Evolutionary conservation across 2,329 filamentous ascomycete species (phyloP).

Genomic region (Sarocladiaceae sp.): DNA sequence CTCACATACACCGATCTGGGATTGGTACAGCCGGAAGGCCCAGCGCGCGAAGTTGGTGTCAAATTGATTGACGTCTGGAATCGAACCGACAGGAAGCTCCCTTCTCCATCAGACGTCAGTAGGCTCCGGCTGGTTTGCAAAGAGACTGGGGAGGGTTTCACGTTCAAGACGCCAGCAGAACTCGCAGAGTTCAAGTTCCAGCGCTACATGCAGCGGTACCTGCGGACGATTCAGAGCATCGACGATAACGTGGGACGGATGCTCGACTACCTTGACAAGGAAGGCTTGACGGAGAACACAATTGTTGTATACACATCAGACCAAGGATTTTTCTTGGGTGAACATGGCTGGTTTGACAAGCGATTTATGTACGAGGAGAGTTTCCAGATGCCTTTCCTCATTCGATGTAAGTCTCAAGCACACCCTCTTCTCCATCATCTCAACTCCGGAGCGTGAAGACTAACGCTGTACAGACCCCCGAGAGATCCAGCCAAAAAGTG

Average conservation of each 20-base stretch:
- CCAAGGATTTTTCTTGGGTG: constrained; percentile 52
- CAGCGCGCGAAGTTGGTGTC: constrained; percentile 29
- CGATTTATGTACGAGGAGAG: constrained; percentile 55
- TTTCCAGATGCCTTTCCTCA: constrained; percentile 53
- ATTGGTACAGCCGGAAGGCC: constrained; percentile 45
- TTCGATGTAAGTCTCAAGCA: too few species aligned
- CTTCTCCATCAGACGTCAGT: background rate
- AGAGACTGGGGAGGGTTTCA: constrained; percentile 41
- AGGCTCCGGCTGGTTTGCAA: constrained; percentile 34
- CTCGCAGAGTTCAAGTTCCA: constrained; percentile 52
- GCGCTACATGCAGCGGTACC: constrained; percentile 52
- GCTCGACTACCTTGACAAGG: constrained; percentile 39
- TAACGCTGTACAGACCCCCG: too few species aligned
- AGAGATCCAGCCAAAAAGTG: constrained; percentile 31
- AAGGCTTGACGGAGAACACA: constrained; percentile 39
- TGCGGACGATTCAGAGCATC: constrained; percentile 46
- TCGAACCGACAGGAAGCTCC: constrained; percentile 28
- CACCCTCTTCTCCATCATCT: too few species aligned
- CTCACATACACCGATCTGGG: constrained; percentile 48
- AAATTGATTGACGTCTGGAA: constrained; percentile 19
- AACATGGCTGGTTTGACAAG: constrained; percentile 56
- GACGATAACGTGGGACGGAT: constrained; percentile 49
- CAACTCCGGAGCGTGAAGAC: too few species aligned
- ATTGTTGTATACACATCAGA: constrained; percentile 51
- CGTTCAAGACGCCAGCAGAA: constrained; percentile 34